Base-by-base conservation (phyloP, 495 filamentous ascomycete species). In the Penicillium angulare region DNA sequence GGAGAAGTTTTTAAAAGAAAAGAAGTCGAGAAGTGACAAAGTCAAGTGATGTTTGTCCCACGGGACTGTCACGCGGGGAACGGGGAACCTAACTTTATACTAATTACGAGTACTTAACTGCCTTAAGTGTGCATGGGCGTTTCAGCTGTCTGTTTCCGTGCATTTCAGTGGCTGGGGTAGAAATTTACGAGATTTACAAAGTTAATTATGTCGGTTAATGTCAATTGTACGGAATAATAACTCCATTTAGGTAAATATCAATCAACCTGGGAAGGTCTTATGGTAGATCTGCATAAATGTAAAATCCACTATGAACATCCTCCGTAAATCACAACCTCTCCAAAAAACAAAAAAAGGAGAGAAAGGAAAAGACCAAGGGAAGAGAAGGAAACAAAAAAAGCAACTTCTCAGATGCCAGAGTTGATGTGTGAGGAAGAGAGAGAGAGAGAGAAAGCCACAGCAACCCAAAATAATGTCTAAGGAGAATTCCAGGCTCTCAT, bases 61-160 rank as follows among this genome's bases (percentile, higher is more conserved):
- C 27, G 27, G 27, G 27, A 31, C 27, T 31, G 55, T 58, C 54
- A 57, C 58, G 55, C 58, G 58, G 55, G 57, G 54, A 53, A 24
- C 39, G 55, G 57, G 54, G 50, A 24, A 29, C 10, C 7, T 24
- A 32, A 44, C 41, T 44, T 29, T 44, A 31, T 21, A n/a, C 31
- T 29, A 32, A 32, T 18, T 35, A 7, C 20, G 15, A 39, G 32
- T 1, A 31, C 13, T 31, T 31, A 31, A 31, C 8, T 12, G 8
- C 27, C 27, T n/a, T n/a, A n/a, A n/a, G n/a, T n/a, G n/a, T n/a
- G n/a, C n/a, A n/a, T n/a, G n/a, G n/a, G n/a, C n/a, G n/a, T n/a
- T n/a, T n/a, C n/a, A n/a, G n/a, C n/a, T n/a, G n/a, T n/a, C n/a
- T n/a, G n/a, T n/a, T n/a, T n/a, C n/a, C n/a, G n/a, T n/a, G n/a